Evolutionary conservation across 2,329 filamentous ascomycete genomes (phyloP).

Genomic region (Emmonsia crescens): DNA sequence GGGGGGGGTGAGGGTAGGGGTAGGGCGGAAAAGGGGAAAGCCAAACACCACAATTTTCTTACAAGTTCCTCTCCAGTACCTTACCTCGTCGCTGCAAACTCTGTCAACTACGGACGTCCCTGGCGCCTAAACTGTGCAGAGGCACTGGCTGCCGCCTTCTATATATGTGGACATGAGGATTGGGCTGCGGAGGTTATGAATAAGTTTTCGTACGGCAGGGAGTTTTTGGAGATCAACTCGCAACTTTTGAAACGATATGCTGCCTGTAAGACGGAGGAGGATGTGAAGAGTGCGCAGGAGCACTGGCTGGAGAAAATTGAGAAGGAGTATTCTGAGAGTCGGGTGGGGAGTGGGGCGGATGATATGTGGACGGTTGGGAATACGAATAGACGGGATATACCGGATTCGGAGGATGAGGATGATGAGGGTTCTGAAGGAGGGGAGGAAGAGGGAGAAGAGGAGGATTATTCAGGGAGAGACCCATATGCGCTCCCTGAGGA

Average conservation of each 20-base stretch:
- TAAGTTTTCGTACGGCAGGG: slow-evolving; percentile 77
- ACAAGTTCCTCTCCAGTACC: slow-evolving; percentile 48
- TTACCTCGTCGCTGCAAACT: slow-evolving; percentile 92
- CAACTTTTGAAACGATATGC: slow-evolving; percentile 75
- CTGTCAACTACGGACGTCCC: slow-evolving; percentile 92
- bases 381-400: slow-evolving; percentile 55
- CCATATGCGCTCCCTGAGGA: slow-evolving; percentile 69
- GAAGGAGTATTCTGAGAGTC: slow-evolving; percentile 72
- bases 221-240: slow-evolving; percentile 85
- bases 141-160: slow-evolving; percentile 83
- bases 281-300: slow-evolving; percentile 71
- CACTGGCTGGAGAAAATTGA: slow-evolving; percentile 86
- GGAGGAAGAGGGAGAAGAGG: slow-evolving; percentile 37
- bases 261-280: slow-evolving; percentile 67
- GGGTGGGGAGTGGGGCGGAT: slow-evolving; percentile 47
- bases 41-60: not conserved
- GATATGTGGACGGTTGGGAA: slow-evolving; percentile 92
- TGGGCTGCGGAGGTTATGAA: slow-evolving; percentile 79
- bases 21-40: not conserved
- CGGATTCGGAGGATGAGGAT: slow-evolving; percentile 30
- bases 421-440: slow-evolving; percentile 35
- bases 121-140: slow-evolving; percentile 95
- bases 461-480: slow-evolving; percentile 44
- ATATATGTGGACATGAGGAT: slow-evolving; percentile 80
- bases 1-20: too few species aligned